phyloP scores from a whole-genome alignment of 2,329 filamentous ascomycete species.

The Corynespora cassiicola region DNA sequence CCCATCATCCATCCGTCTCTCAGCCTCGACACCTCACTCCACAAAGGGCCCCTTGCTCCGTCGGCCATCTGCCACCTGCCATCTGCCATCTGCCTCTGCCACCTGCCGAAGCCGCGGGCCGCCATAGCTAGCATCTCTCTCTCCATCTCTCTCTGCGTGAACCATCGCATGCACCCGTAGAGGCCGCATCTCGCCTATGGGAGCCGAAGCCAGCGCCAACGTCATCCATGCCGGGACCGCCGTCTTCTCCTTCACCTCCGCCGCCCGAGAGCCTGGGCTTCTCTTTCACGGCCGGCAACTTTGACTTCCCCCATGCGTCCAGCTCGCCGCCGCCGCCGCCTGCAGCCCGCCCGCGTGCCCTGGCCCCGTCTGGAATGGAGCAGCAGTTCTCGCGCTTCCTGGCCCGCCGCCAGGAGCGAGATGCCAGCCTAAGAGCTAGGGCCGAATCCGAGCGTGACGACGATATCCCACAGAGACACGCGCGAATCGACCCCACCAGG shows the following conservation, averaged over 20 bases:
- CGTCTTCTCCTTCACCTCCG: conserved; percentile 34
- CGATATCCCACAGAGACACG: conserved; percentile 14
- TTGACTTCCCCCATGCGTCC: conserved; percentile 55
- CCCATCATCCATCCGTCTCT: too few relatives aligned
- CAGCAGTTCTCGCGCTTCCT: conserved; percentile 5
- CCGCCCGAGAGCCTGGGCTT: conserved; percentile 23
- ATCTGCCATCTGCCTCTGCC: too few relatives aligned
- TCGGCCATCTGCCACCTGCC: too few relatives aligned
- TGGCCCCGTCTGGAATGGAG: conserved; percentile 2
- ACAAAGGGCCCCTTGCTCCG: too few relatives aligned
- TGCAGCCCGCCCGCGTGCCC: conserved; percentile 8
- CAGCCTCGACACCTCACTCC: too few relatives aligned
- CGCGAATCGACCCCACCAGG: conserved; percentile 12
- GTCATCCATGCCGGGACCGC: conserved; percentile 38
- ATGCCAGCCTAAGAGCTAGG: conserved; percentile 10
- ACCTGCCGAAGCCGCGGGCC: too few relatives aligned
- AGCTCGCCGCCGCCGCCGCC: conserved; percentile 24
- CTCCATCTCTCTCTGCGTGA: too few relatives aligned
- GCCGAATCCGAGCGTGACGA: conserved; percentile 24
- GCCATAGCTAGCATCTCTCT: too few relatives aligned
- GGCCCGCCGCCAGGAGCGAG: conserved; percentile 11
- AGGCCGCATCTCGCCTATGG: too few relatives aligned
- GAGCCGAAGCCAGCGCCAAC: conserved; percentile 22
- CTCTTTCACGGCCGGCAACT: conserved; percentile 46
- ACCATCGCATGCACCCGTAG: too few relatives aligned